These are phyloP conservation scores for Misopates orontium DNA, from an alignment of 257 asterid genomes.

Conservation along the genomic window DNA sequence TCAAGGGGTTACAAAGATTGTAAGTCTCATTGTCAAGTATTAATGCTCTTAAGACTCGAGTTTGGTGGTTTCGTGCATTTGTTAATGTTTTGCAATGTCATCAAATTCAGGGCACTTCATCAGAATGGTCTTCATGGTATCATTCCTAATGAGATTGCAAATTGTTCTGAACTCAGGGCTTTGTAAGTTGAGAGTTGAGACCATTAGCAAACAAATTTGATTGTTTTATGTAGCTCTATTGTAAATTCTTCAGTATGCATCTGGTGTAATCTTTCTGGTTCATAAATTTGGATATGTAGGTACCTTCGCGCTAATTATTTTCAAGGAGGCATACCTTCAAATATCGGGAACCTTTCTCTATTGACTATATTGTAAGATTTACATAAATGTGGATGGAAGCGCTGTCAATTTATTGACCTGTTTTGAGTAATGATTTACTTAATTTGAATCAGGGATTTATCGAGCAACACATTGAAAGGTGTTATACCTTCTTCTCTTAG, in stretches of 20 bases:
- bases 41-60: background rate
- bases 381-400: background rate
- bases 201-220: background rate
- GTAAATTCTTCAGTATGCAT: background rate
- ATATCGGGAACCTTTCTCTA: slow-evolving; percentile 76
- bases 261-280: background rate
- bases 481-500: slow-evolving; percentile 91
- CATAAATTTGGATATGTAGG: slow-evolving; percentile 36
- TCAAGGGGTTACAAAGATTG: slow-evolving; percentile 76
- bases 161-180: slow-evolving; percentile 84
- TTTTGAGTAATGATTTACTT: slow-evolving; percentile 2
- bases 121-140: slow-evolving; percentile 83
- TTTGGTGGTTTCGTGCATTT: slow-evolving; percentile 10
- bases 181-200: slow-evolving; percentile 56
- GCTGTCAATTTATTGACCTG: background rate
- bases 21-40: slow-evolving; percentile 38
- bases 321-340: slow-evolving; percentile 93
- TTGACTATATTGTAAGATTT: slow-evolving; percentile 76
- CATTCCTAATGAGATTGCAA: slow-evolving; percentile 72
- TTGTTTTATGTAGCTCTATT: background rate
- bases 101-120: slow-evolving; percentile 77
- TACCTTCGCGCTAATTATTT: slow-evolving; percentile 81
- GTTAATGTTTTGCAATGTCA: background rate
- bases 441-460: slow-evolving; percentile 63
- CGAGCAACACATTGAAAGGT: slow-evolving; percentile 86